phyloP scores from a whole-genome alignment of 179 eudicot genomes.

The Vitellaria paradoxa region DNA sequence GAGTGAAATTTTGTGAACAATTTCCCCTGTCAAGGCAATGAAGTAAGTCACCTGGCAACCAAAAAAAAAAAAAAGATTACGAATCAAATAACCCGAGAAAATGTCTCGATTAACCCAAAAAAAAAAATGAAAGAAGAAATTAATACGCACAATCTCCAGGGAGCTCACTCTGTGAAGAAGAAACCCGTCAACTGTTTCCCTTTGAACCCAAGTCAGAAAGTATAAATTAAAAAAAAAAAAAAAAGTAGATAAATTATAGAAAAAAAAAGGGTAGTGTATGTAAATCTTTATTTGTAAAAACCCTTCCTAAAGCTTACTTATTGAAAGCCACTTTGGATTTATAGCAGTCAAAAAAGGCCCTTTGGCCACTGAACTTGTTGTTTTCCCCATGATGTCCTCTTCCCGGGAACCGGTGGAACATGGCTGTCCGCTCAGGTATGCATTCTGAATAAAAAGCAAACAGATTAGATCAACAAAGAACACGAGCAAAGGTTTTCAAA shows the following conservation, averaged over 20 bases:
- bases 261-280: neutral
- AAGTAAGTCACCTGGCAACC: constrained; percentile 36
- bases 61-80: too few relatives aligned
- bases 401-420: constrained; percentile 23
- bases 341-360: constrained; percentile 25
- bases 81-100: neutral
- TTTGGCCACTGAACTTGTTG: constrained; percentile 10
- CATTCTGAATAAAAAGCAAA: constrained; percentile 32
- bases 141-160: constrained; percentile 43
- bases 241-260: neutral
- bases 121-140: neutral
- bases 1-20: constrained; percentile 21
- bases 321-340: constrained; percentile 14
- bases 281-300: neutral
- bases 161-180: constrained; percentile 56
- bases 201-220: constrained; percentile 10
- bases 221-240: neutral
- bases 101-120: neutral
- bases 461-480: neutral
- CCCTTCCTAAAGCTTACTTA: constrained; percentile 20
- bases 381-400: constrained; percentile 19
- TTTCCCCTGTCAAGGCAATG: constrained; percentile 33
- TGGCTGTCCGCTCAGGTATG: constrained; percentile 34
- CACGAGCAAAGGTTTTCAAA: neutral
- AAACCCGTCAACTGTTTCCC: constrained; percentile 33